These are phyloP conservation scores for Podospora tetraspora DNA, from an alignment of 495 filamentous ascomycete species.

Conservation along the genomic window DNA sequence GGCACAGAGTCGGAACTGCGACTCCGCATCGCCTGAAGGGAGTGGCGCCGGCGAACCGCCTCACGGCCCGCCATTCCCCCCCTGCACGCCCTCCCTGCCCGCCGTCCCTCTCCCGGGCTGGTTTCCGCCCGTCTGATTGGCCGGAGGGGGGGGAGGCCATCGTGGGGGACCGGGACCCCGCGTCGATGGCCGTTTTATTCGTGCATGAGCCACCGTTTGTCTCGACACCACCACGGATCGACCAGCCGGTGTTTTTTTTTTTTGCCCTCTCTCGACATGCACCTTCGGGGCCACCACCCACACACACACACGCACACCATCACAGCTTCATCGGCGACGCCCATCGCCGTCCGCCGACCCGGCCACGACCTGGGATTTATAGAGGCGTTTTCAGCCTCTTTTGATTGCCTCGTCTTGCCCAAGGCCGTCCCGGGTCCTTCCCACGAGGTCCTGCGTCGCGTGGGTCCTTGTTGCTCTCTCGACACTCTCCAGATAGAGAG, in stretches of 20 bases:
- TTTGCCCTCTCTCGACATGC: neutral
- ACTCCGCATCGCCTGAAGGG: constrained; percentile 35
- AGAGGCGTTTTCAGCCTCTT: constrained; percentile 17
- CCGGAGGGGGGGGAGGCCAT: neutral
- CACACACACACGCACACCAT: neutral
- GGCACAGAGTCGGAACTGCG: constrained; percentile 23
- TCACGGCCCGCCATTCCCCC: constrained; percentile 33
- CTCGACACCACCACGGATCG: neutral
- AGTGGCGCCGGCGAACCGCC: constrained; percentile 32
- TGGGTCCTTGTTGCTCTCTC: constrained; percentile 6
- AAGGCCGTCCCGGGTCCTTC: constrained; percentile 6
- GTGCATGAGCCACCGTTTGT: neutral
- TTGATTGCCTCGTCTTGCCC: constrained; percentile 16
- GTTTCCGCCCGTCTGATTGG: constrained; percentile 2
- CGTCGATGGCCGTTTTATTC: neutral
- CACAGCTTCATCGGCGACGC: neutral
- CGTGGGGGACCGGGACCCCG: neutral
- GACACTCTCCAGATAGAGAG: constrained; percentile 7
- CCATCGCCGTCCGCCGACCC: constrained; percentile 7
- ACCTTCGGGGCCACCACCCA: too few species aligned
- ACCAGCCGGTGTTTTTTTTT: neutral
- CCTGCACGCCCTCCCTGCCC: neutral
- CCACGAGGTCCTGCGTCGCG: constrained; percentile 10
- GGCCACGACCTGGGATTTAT: constrained; percentile 4
- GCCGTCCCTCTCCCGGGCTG: neutral